A percentile compares a stretch with the other conserved stretches of the same genome.
Evolutionary conservation across 2,329 filamentous ascomycete species (phyloP).

Genomic region (Cladophialophora psammophila): DNA sequence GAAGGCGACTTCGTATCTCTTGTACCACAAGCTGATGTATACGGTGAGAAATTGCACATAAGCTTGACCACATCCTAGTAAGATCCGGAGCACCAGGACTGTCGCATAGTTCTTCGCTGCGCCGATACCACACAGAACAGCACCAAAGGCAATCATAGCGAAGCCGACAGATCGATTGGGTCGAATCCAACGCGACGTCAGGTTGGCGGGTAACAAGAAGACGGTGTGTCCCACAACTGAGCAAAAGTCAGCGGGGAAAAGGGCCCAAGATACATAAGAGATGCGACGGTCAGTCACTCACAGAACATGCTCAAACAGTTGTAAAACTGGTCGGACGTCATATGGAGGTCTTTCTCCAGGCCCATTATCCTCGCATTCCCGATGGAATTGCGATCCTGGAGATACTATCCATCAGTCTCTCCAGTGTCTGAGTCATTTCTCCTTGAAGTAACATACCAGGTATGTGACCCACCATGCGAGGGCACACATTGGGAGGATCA

Average conservation of each 20-base stretch:
- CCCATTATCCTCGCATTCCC: constrained; percentile 26
- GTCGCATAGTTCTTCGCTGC: constrained; percentile 9
- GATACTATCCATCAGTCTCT: too few species aligned
- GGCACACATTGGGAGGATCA: too few species aligned
- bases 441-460: too few species aligned
- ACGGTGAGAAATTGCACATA: constrained; percentile 1
- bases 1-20: constrained; percentile 1
- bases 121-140: constrained; percentile 7
- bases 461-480: too few species aligned
- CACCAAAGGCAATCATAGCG: constrained; percentile 7
- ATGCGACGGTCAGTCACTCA: too few species aligned
- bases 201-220: too few species aligned
- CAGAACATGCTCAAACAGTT: constrained; percentile 28
- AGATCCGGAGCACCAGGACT: background rate
- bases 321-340: constrained; percentile 24
- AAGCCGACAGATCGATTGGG: background rate
- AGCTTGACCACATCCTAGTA: constrained; percentile 1
- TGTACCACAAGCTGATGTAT: constrained; percentile 18
- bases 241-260: too few species aligned
- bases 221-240: too few species aligned
- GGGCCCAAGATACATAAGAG: too few species aligned
- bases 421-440: too few species aligned
- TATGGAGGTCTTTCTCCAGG: constrained; percentile 23
- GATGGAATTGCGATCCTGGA: constrained; percentile 28
- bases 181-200: too few species aligned